Base-by-base conservation (phyloP, 2,329 filamentous ascomycete genomes). In the Talaromyces sp. region DNA sequence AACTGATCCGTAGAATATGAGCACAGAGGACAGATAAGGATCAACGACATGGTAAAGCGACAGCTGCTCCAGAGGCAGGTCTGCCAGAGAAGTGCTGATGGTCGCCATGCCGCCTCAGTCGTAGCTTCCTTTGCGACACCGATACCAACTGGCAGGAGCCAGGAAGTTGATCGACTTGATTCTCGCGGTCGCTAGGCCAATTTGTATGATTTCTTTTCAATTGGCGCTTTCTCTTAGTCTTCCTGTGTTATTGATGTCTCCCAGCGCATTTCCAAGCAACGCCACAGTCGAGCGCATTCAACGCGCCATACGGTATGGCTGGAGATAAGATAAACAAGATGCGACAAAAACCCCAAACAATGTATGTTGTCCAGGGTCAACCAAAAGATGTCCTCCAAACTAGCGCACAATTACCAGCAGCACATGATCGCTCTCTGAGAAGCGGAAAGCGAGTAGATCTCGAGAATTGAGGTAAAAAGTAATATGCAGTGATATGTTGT, bases 1-100 rank as follows among this genome's bases (percentile, higher is more conserved):
- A 56, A 94, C 94, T 16, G 93, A 87, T 14, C 94, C 94, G 77
- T 97, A 92, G 83, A 98, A 97, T 77, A 97, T 85, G 70, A 98
- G 84, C 71, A 98, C 84, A 60, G 93, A 79, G 88, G 68, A 93
- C 84, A 80, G 93, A 86, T 78, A 88, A 67, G 92, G 88, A 79
- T 99, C 95, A 76, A 88, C 90, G 71, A 92, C 88, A 80, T 96
- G 90, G 84, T 96, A 98, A 73, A 97, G 90, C 74, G 87, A 88
- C 77, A 97, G 86, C 76, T 90, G 85, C 77, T 94, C 90, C 76
- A 90, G 84, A 77, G 91, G 89, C 77, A 97, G 85, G 74, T 87
- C 82, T 63, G 85, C 87, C 82, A 93, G 86, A 79, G 92, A 89
- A 70, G 89, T 87, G 72, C 87, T 90, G 77, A 94, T 86, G 81